Evolutionary conservation across 257 asterid genomes (phyloP).

Genomic region (Solanum boliviense): DNA sequence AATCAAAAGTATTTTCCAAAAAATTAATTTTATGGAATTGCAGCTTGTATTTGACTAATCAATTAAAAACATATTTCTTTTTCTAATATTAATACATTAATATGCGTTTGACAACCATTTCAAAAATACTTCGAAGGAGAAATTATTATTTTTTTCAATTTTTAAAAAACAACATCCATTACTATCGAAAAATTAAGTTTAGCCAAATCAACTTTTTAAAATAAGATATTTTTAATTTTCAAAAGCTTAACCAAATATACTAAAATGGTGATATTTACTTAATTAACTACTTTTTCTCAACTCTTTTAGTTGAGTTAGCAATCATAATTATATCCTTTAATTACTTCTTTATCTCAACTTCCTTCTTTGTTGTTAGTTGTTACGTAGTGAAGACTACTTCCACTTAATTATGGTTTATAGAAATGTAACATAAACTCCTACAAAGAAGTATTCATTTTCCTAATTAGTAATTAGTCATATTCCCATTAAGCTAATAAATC

Average conservation of each 20-base stretch:
- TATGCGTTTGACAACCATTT: neutral
- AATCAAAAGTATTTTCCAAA: neutral
- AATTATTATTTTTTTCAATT: rapidly evolving
- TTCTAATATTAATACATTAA: neutral
- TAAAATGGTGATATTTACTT: neutral
- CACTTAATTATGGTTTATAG: neutral
- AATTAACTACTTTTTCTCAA: neutral
- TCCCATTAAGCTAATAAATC: neutral
- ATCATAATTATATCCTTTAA: neutral
- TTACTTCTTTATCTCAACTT: neutral
- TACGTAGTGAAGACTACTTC: neutral
- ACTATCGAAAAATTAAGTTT: neutral
- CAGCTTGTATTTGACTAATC: neutral
- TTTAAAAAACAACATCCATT: no score
- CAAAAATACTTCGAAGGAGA: neutral
- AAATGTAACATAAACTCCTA: neutral
- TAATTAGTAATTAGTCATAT: neutral
- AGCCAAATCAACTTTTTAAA: neutral
- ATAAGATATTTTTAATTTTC: neutral
- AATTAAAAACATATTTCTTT: neutral
- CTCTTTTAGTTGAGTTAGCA: neutral
- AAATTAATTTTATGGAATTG: neutral
- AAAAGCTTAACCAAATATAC: neutral
- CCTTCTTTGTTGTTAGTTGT: neutral
- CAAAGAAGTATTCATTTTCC: neutral